These are phyloP conservation scores for Pseudocercospora macadamiae DNA, from an alignment of 2,329 filamentous ascomycete genomes.

Conservation along the genomic window DNA sequence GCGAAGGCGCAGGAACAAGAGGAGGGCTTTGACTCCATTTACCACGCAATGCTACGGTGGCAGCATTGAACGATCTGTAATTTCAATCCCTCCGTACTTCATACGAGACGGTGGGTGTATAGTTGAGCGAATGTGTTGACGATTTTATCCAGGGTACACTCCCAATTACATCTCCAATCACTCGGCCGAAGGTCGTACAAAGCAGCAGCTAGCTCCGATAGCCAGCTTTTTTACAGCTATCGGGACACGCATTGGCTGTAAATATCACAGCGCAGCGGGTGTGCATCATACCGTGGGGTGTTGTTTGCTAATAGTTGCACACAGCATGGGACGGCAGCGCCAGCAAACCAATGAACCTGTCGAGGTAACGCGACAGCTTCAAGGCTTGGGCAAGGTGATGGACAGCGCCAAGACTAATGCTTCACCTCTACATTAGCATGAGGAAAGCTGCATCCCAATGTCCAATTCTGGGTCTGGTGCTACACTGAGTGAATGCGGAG, in stretches of 20 bases:
- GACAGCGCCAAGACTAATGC: background rate
- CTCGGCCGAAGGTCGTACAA: too few relatives aligned
- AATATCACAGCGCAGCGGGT: background rate
- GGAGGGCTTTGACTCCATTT: background rate
- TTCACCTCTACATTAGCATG: background rate
- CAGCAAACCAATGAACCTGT: too few relatives aligned
- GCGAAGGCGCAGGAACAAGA: background rate
- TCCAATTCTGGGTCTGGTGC: background rate
- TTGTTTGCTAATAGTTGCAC: background rate
- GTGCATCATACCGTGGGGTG: background rate
- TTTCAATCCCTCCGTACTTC: background rate
- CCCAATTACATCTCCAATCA: too few relatives aligned
- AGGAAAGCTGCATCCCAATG: slow-evolving; percentile 2
- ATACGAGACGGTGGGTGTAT: slow-evolving; percentile 7
- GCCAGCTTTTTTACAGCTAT: too few relatives aligned
- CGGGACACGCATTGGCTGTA: too few relatives aligned
- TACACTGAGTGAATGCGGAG: too few relatives aligned
- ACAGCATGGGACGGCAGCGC: background rate
- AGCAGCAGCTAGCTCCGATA: background rate
- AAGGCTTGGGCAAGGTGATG: too few relatives aligned
- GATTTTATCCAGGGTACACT: background rate
- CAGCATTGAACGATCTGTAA: slow-evolving; percentile 16
- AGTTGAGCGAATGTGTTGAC: slow-evolving; percentile 18
- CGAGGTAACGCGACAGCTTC: too few relatives aligned
- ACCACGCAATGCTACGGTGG: background rate